Base-by-base conservation (phyloP, 257 asterid species). In the Misopates orontium region DNA sequence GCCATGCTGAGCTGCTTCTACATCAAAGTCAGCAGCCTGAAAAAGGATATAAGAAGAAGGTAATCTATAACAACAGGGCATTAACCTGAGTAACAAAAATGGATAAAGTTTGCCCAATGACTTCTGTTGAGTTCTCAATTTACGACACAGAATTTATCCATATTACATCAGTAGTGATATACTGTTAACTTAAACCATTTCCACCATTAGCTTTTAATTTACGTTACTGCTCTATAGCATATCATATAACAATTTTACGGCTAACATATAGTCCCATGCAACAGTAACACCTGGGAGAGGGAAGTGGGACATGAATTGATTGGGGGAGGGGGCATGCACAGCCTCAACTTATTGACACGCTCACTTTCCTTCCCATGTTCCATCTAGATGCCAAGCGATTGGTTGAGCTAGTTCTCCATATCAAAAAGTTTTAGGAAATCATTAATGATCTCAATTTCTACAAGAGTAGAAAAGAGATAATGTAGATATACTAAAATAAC, bases 1-100 rank as follows among this genome's bases (percentile, higher is more conserved):
- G 71, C 98, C 98, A 70, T 76, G 88, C 74, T 91, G 95, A 77
- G 96, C 96, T 57, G 95, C 92, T 82, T 87, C 96, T 15, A 89
- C 78, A 73, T 91, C 78, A 50, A 83, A 91, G 77, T 87, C 90
- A 66, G 98, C 88, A 68, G 63, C 96, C 98, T 91, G 69, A 60
- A 73, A n/a, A 79, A 70, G 61, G 54, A 41, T 64, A 45, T 10
- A 63, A 61, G 47, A 48, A 36, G 42, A 9, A 28, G 36, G 36
- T 28, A 28, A 28, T 28, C 36, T 28, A 28, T 36, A 36, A 36
- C 42, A 28, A 28, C 6, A 6, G 36, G 42, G 42, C 42, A 3
- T 36, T 36, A 8, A 10, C 36, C 6, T n/a, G 45, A 66, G 45
- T 23, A 63, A 36, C 31, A 28, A n/a, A 13, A 24, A 58, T 25